Base-by-base conservation (phyloP, 1,284 basidiomycete species). In the Uromyces viciae-fabae region DNA sequence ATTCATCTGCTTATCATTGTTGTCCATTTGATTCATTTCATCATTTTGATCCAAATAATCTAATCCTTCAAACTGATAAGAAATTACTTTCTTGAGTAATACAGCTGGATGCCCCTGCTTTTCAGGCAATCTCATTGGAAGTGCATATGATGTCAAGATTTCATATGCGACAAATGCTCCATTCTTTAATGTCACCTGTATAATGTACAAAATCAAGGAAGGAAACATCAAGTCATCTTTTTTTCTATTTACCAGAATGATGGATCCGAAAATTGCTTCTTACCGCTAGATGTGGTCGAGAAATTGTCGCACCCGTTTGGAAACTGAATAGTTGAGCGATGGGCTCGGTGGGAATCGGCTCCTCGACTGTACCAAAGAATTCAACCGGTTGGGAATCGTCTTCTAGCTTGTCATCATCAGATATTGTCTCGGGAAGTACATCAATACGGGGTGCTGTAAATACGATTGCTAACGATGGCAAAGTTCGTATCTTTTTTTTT, bases 241-340 rank as follows among this genome's bases (percentile, higher is more conserved):
- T n/a, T n/a, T n/a, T n/a, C n/a, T n/a, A n/a, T n/a, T n/a, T n/a
- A n/a, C n/a, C n/a, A n/a, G n/a, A n/a, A n/a, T n/a, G n/a, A n/a
- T n/a, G n/a, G n/a, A n/a, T n/a, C n/a, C n/a, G n/a, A n/a, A n/a
- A n/a, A 11, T 11, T 40, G 19, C 3, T 73, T 40, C 77, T 62
- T 73, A 80, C 77, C 42, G 54, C 68, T 46, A 80, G 31, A 73
- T 80, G 77, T n/a, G 77, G 77, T 5, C 77, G 64, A 25, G 28
- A 36, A 25, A 58, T 49, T 38, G 33, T 62, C 19, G 66, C 69
- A 19, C 77, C 77, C n/a, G 77, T 80, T n/a, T 46, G 54, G 42
- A 80, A 80, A 28, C 52, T 58, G 31, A 72, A 72, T 40, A 80
- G 49, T 3, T 49, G 77, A 25, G 42, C 69, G 52, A 71, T 80